A percentile compares a stretch with the other conserved stretches of the same genome.
Conservation (phyloP, 495 filamentous ascomycete species). For the Xylaria castorea region DNA sequence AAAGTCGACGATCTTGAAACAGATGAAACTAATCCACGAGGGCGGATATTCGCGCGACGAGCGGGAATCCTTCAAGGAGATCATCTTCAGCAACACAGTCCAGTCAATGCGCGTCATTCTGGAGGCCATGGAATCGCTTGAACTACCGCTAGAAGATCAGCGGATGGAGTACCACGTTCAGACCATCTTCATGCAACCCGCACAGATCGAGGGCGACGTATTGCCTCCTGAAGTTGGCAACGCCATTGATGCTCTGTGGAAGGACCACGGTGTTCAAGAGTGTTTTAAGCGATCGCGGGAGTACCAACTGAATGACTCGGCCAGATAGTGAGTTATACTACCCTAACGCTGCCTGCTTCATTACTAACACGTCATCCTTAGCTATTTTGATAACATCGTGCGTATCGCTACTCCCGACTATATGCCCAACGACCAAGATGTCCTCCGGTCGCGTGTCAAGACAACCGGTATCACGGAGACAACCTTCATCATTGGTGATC, state of each 20-base stretch:
- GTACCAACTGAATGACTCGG: slow-evolving; percentile 97
- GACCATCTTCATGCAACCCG: slow-evolving; percentile 94
- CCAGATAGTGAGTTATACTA: slow-evolving; percentile 83
- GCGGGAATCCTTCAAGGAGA: slow-evolving; percentile 88
- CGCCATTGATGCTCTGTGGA: slow-evolving; percentile 93
- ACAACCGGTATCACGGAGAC: slow-evolving; percentile 99
- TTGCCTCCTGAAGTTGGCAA: slow-evolving; percentile 92
- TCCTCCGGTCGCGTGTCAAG: slow-evolving; percentile 96
- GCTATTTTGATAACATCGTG: slow-evolving; percentile 96
- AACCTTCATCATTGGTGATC: slow-evolving; percentile 95
- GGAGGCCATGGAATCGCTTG: slow-evolving; percentile 94
- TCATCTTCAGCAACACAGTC: slow-evolving; percentile 97
- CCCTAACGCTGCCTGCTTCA: background rate
- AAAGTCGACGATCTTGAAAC: slow-evolving; percentile 98
- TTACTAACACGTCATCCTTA: slow-evolving; percentile 52
- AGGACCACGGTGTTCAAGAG: slow-evolving; percentile 91
- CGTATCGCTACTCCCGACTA: slow-evolving; percentile 93
- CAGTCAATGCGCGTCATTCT: slow-evolving; percentile 96
- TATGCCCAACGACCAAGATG: slow-evolving; percentile 96
- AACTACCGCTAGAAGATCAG: slow-evolving; percentile 85
- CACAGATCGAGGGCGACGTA: slow-evolving; percentile 93
- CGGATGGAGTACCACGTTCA: slow-evolving; percentile 92
- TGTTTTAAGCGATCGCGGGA: slow-evolving; percentile 95
- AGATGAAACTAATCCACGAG: slow-evolving; percentile 94
- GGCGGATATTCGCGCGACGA: slow-evolving; percentile 81